A percentile compares a stretch with the other conserved stretches of the same genome.
phyloP scores from a whole-genome alignment of 495 filamentous ascomycete genomes.

The Aspergillus nanangensis region DNA sequence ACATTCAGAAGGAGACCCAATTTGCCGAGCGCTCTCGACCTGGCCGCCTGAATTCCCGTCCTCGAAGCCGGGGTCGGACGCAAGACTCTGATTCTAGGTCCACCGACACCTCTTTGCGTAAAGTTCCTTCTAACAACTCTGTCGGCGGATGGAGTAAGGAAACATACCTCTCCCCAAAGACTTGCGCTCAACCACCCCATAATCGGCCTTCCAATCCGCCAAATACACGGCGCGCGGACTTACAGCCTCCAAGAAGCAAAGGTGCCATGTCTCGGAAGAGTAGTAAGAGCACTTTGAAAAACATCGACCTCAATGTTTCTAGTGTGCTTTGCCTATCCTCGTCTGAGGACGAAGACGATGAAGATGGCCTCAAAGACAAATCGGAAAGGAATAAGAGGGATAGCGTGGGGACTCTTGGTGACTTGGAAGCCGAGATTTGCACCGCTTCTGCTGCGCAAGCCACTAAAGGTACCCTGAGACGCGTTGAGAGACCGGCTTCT shows the following conservation, averaged over 20 bases:
- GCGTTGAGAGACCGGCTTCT: conserved; percentile 25
- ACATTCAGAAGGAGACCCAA: conserved; percentile 10
- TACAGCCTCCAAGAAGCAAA: conserved; percentile 14
- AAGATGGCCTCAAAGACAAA: conserved; percentile 14
- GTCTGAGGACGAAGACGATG: conserved; percentile 50
- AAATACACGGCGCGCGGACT: conserved; percentile 13
- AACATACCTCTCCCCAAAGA: conserved; percentile 16
- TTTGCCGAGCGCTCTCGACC: conserved; percentile 2
- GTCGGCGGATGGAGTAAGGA: conserved; percentile 18
- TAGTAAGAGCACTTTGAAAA: conserved; percentile 41
- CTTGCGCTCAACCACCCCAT: conserved; percentile 3
- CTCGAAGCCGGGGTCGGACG: conserved; percentile 23
- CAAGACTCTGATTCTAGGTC: conserved; percentile 16
- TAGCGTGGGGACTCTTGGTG: conserved; percentile 35
- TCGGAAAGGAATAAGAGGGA: conserved; percentile 22
- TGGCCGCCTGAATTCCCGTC: conserved; percentile 7
- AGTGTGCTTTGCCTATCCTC: conserved; percentile 56
- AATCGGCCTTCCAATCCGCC: conserved; percentile 9
- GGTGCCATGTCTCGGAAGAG: conserved; percentile 33
- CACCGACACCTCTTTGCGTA: conserved; percentile 11
- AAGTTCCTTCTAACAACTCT: conserved; percentile 18
- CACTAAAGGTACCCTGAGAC: conserved; percentile 23
- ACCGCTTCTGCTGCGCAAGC: conserved; percentile 36
- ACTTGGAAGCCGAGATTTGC: conserved; percentile 38
- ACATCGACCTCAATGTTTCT: conserved; percentile 42